Evolutionary conservation across 805 yeast genomes (phyloP).

Genomic region (Zygosaccharomyces kombuchaensis): DNA sequence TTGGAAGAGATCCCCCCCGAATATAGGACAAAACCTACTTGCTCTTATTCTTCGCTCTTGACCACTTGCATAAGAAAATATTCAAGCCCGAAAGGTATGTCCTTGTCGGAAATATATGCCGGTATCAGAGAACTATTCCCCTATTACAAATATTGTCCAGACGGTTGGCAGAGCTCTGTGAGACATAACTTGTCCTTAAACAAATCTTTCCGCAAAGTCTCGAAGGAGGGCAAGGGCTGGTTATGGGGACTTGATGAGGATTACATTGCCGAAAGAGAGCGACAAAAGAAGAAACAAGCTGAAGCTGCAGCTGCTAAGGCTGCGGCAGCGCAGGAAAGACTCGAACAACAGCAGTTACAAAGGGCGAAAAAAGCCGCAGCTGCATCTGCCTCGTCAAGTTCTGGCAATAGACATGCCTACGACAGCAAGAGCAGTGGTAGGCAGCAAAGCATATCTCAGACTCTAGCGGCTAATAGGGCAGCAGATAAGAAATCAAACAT

Average conservation of each 20-base stretch:
- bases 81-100: slow-evolving; percentile 68
- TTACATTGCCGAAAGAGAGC: slow-evolving; percentile 77
- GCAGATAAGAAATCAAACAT: slow-evolving; percentile 26
- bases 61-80: slow-evolving; percentile 70
- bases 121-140: slow-evolving; percentile 87
- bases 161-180: slow-evolving; percentile 96
- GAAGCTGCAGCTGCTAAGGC: slow-evolving; percentile 60
- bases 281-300: slow-evolving; percentile 60
- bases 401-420: slow-evolving; percentile 6
- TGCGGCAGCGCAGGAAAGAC: slow-evolving; percentile 48
- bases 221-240: slow-evolving; percentile 92
- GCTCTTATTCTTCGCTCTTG: slow-evolving; percentile 75
- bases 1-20: slow-evolving; percentile 86
- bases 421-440: slow-evolving; percentile 18
- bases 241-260: slow-evolving; percentile 89
- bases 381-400: slow-evolving; percentile 16
- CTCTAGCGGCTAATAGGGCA: slow-evolving; percentile 33
- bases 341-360: slow-evolving; percentile 49
- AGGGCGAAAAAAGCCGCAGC: slow-evolving; percentile 29
- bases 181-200: slow-evolving; percentile 84
- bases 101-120: slow-evolving; percentile 77
- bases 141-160: slow-evolving; percentile 87
- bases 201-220: slow-evolving; percentile 75
- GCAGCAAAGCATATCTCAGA: slow-evolving; percentile 37
- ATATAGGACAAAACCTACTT: slow-evolving; percentile 76